Evolutionary conservation across 2,329 filamentous ascomycete species (phyloP), one percentile per base, ranked within the genome.

Genomic region (Colletotrichum chlorophyti): DNA sequence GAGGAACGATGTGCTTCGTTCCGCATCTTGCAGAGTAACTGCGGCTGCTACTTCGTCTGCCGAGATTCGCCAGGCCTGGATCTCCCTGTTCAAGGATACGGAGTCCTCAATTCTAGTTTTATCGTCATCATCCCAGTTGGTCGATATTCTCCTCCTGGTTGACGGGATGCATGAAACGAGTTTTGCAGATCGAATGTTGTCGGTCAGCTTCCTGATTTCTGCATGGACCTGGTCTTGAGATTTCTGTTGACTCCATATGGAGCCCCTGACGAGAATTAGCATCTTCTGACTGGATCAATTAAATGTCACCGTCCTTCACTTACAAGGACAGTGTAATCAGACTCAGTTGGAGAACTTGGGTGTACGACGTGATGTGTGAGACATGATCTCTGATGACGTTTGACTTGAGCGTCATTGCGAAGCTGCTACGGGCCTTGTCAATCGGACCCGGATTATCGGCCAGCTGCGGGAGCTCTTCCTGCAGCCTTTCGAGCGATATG

Each of bases 331-430:
- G 41, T 4, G 65, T 69, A 11, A 53, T 64, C 2, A 70, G 34
- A 54, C 68, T 70, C 8, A 71, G 42, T 12, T 70, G 63, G 9
- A 70, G 55, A 15, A 70, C 45, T 37, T 63, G 62, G 15, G 66
- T 67, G 21, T 68, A 66, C 8, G 66, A 67, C 11, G 32, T 61
- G 31, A 71, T 65, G 15, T 65, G 65, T 14, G 62, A 63, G 9
- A 65, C 32, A 1, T 68, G 57, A 7, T 68, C 61, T 26, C 63
- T 61, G 4, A 66, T 61, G 4, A 66, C 64, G 10, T 64, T 51
- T 17, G 60, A 55, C 38, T 67, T 69, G 4, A 70, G 15, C 3
- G 53, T 63, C 38, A 60, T 62, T 14, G 58, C 43, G 8, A 70
- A 55, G 43, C 53, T 66, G 3, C 53, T 60, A 15, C 45, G 55